Evolutionary conservation across 2,329 filamentous ascomycete genomes (phyloP), one percentile per base, ranked within the genome.

Genomic region (Ceratocystis ficicola): DNA sequence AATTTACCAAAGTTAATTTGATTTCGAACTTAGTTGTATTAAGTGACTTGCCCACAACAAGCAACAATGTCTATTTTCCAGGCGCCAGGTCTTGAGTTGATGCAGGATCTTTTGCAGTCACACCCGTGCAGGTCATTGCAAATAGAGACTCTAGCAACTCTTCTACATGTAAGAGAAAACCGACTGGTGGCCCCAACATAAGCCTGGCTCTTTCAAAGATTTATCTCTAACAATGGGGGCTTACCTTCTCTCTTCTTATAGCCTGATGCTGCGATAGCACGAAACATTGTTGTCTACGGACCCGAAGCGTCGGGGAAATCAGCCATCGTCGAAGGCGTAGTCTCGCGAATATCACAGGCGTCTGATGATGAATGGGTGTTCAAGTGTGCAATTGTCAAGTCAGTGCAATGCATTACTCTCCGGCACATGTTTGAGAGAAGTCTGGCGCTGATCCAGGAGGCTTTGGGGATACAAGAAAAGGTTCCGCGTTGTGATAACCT

Each of bases 251-350:
- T 59, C 17, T 10, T 8, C 32, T n/a, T n/a, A 6, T 72, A 89
- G 84, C 82, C 85, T 25, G 75, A 77, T 60, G 80, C 86, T n/a
- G 86, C 89, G 36, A 86, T 84, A 66, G 88, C 88, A 66, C 79
- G 84, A 10, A 88, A 89, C 68, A 74, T 96, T 10, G 85, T 96
- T 25, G 75, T 95, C 62, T 86, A 97, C 74, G 94, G 94, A 63
- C 84, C 91, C 36, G 86, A 92, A 71, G 87, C 90, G 1, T 95
- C 92, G 0, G 93, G 91, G 50, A 97, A 97, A 77, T 89, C 85
- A 41, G 83, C 83, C 61, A 81, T 96, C 63, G 79, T 87, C 2
- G 79, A 80, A 66, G 63, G 63, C 64, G 66, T 67, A 7, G 15
- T 62, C 25, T 41, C 44, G 32, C 44, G 46, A 22, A 64, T 67